Evolutionary conservation across 2,329 filamentous ascomycete genomes (phyloP), one percentile per base, ranked within the genome.

Genomic region (Xylariaceae sp.): DNA sequence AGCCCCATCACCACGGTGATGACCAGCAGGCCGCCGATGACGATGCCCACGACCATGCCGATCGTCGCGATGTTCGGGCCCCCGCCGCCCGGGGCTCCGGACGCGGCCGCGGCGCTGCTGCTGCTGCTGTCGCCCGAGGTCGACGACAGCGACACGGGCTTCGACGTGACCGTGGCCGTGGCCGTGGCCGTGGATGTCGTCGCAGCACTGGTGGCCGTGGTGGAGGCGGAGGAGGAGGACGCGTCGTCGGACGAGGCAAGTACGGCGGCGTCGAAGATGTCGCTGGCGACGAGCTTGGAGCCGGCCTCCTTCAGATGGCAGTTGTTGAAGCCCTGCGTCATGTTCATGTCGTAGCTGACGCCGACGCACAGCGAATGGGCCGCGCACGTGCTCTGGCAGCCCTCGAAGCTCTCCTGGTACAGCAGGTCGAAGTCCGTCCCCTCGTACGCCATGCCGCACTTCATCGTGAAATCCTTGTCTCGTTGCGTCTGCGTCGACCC

Each of bases 271-370:
- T n/a, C n/a, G n/a, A n/a, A n/a, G n/a, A n/a, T n/a, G n/a, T n/a
- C n/a, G n/a, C n/a, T n/a, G 17, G 15, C 10, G 17, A 5, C 18
- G 4, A 31, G 19, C 29, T 9, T 31, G 11, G 29, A 5, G 12
- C 29, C 29, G 17, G 29, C 29, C 15, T 19, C 5, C 29, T 31
- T 31, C 29, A 31, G 29, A 18, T 31, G 15, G 29, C 29, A 31
- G 29, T 31, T 31, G 17, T 19, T 17, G 29, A 19, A 31, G 12
- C 29, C 29, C 15, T 17, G 9, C 7, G 10, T 14, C 29, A 19
- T 16, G 19, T 10, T 31, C 12, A n/a, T 18, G 12, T 31, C 29
- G 29, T 31, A 31, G 29, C 29, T 31, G 7, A 31, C 29, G 29
- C 29, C 29, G 15, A 31, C 18, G 18, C 18, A 31, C 6, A 31